These are phyloP conservation scores for Penicillium thymicola DNA, from an alignment of 2,329 filamentous ascomycete genomes.

Conservation along the genomic window DNA sequence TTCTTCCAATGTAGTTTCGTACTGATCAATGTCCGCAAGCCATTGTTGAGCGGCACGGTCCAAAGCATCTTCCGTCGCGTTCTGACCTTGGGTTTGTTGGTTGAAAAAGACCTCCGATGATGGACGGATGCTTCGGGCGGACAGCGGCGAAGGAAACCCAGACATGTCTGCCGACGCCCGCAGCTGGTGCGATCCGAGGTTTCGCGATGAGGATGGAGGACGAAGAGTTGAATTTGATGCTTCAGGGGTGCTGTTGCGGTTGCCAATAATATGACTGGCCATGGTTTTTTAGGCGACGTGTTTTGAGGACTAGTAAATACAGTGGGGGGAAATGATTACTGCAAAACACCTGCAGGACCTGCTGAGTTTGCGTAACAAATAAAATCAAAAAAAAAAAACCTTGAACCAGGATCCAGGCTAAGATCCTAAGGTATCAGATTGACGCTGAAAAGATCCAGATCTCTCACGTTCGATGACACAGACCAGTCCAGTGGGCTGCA, in stretches of 20 bases:
- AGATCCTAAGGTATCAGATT: constrained; percentile 18
- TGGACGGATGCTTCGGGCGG: constrained; percentile 78
- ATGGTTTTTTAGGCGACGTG: constrained; percentile 36
- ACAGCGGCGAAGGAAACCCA: constrained; percentile 67
- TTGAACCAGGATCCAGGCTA: constrained; percentile 16
- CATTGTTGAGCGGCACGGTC: constrained; percentile 96
- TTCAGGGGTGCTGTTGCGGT: constrained; percentile 97
- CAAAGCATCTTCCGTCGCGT: constrained; percentile 74
- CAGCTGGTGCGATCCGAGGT: constrained; percentile 76
- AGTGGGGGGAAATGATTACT: constrained; percentile 36
- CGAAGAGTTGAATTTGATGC: constrained; percentile 76
- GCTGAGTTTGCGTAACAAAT: constrained; percentile 56
- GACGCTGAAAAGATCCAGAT: constrained; percentile 27
- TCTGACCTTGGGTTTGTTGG: constrained; percentile 66
- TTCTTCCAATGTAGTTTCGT: constrained; percentile 96
- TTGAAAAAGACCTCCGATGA: constrained; percentile 92
- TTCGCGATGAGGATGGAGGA: constrained; percentile 78
- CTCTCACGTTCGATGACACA: constrained; percentile 36
- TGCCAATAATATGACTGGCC: constrained; percentile 67
- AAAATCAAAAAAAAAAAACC: constrained; percentile 21
- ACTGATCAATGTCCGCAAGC: constrained; percentile 98
- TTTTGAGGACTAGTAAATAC: constrained; percentile 33
- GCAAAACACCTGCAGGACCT: constrained; percentile 72
- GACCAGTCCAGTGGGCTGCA: constrained; percentile 48
- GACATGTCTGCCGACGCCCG: constrained; percentile 96